Evolutionary conservation across 345 rosid species (phyloP), one percentile per base, ranked within the genome.

Genomic region (Murraya paniculata): DNA sequence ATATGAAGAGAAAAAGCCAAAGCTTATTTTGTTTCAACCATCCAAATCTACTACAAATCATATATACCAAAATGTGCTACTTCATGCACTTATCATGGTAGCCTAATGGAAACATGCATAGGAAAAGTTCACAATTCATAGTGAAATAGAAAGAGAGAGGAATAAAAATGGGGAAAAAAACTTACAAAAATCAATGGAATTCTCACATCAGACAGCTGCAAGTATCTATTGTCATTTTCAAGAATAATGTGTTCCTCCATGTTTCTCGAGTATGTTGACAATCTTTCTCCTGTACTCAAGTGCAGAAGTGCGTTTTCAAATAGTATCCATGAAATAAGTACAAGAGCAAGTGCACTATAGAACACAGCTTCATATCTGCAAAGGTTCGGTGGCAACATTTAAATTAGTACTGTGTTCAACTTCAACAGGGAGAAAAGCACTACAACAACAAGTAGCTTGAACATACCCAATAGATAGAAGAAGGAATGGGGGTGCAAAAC

Each of bases 311-410:
- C 83, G 75, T 92, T 91, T 83, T 95, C 98, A 80, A 92, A 90
- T 33, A 95, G 81, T 77, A 95, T 89, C 98, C 98, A 90, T 61
- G 94, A 90, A 87, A 91, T 81, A 25, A 93, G 91, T 66, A 88
- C 95, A 75, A 93, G 91, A 66, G 87, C 87, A 74, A 95, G 91
- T 58, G 94, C 95, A 81, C 93, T 87, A 81, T 93, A 93, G 88
- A 95, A 95, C 79, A 91, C 92, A 77, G 97, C 95, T 91, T 95
- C 98, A 48, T 95, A 95, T 81, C 98, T 95, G 85, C 85, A 80
- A 55, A 65, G 31, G 80, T 81, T 82, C 74, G 33, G 75, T 45
- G 39, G 57, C 18, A 45, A 13, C 18, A 3, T 45, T 45, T 45
- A 45, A 3, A 45, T 45, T 13, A 45, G 18, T 10, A 45, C 50